Evolutionary conservation across 148 eudicot species (phyloP).

Genomic region (Rheum nobile): DNA sequence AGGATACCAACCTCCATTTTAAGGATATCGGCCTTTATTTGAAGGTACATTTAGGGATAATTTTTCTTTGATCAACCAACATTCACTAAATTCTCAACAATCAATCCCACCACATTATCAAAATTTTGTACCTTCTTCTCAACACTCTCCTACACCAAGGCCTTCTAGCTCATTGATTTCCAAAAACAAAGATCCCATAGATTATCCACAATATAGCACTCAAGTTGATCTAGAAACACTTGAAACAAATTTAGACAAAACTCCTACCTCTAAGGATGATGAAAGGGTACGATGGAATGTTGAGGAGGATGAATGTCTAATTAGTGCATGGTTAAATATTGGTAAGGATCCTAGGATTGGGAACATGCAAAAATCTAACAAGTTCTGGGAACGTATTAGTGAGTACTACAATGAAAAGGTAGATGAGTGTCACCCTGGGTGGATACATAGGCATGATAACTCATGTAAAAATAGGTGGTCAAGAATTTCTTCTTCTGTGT

Average conservation of each 20-base stretch:
- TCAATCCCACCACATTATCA: background rate
- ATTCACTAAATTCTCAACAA: background rate
- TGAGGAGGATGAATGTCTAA: background rate
- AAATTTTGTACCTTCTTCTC: background rate
- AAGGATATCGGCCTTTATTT: background rate
- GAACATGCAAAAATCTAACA: background rate
- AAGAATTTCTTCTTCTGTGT: background rate
- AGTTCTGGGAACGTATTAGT: background rate
- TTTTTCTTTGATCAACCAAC: background rate
- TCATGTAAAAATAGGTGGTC: background rate
- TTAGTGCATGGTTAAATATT: background rate
- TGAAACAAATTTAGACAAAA: background rate
- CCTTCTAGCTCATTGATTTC: background rate
- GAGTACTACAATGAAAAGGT: background rate
- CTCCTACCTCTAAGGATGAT: background rate
- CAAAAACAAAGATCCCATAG: background rate
- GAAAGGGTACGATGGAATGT: background rate
- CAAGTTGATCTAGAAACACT: background rate
- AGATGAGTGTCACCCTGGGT: background rate
- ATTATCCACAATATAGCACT: background rate
- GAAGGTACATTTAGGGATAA: background rate
- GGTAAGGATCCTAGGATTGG: background rate
- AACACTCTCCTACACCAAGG: background rate
- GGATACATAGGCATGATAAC: background rate
- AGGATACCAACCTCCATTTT: too few species aligned